These are phyloP conservation scores for Colletotrichum eleusines DNA, from an alignment of 2,329 filamentous ascomycete genomes.

Conservation along the genomic window DNA sequence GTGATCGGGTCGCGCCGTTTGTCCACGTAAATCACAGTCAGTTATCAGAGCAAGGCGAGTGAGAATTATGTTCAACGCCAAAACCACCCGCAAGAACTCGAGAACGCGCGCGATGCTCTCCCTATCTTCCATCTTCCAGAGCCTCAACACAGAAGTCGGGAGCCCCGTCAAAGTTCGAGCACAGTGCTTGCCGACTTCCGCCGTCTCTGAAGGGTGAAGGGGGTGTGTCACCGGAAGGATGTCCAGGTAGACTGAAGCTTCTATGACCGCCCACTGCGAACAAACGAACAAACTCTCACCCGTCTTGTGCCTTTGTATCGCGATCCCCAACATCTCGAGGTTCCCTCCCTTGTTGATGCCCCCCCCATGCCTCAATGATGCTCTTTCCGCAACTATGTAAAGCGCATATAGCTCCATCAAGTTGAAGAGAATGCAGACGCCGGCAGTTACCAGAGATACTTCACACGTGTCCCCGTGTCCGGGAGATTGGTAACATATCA, in stretches of 20 bases:
- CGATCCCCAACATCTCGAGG: background rate
- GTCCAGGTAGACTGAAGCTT: background rate
- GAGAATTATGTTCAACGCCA: background rate
- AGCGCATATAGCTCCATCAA: no score
- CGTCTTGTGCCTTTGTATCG: background rate
- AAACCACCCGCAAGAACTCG: no score
- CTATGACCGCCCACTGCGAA: background rate
- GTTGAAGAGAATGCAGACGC: no score
- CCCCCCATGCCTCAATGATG: no score
- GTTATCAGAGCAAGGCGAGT: background rate
- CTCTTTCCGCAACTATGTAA: background rate
- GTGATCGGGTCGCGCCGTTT: background rate
- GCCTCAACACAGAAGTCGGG: conserved; percentile 40
- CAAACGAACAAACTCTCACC: background rate
- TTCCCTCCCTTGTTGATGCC: conserved; percentile 6
- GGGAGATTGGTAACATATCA: background rate
- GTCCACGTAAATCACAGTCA: no score
- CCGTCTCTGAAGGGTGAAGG: background rate
- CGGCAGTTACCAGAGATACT: no score
- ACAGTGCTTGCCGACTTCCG: no score
- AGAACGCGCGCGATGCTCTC: conserved; percentile 22
- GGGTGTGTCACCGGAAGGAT: background rate
- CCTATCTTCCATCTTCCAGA: conserved; percentile 36
- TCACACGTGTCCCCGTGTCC: accelerated
- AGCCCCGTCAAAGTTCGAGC: conserved; percentile 41